Evolutionary conservation across 495 filamentous ascomycete genomes (phyloP).

Genomic region (Emericellopsis terricola): DNA sequence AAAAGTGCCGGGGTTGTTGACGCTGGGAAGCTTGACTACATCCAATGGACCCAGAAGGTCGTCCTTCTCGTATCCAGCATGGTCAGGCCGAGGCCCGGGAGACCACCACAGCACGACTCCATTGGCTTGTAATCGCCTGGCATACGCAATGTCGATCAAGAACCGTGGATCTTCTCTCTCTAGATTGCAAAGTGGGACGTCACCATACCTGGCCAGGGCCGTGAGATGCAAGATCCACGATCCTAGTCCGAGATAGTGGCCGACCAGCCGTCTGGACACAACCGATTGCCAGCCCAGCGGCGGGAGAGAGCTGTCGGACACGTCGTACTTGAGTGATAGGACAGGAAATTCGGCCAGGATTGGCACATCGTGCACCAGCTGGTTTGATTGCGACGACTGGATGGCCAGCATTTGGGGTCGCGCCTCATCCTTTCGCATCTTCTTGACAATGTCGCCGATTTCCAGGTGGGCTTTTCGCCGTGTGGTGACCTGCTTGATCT

Average conservation of each 20-base stretch:
- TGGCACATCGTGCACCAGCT: slow-evolving; percentile 71
- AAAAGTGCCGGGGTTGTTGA: slow-evolving; percentile 86
- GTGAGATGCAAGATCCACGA: slow-evolving; percentile 82
- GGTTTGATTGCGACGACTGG: slow-evolving; percentile 70
- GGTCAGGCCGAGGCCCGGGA: slow-evolving; percentile 64
- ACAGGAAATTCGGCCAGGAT: slow-evolving; percentile 71
- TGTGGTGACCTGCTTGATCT: slow-evolving; percentile 70
- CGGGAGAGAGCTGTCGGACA: slow-evolving; percentile 70
- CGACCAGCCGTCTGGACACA: slow-evolving; percentile 67
- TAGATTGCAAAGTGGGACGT: slow-evolving; percentile 87
- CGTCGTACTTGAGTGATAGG: slow-evolving; percentile 61
- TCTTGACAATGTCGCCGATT: slow-evolving; percentile 68
- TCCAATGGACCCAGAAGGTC: slow-evolving; percentile 73
- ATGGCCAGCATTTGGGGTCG: slow-evolving; percentile 68
- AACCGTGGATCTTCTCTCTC: slow-evolving; percentile 87
- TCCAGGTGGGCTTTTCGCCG: slow-evolving; percentile 76
- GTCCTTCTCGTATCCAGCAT: slow-evolving; percentile 91
- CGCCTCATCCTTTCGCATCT: slow-evolving; percentile 65
- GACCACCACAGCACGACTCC: slow-evolving; percentile 99
- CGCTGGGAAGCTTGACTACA: slow-evolving; percentile 79
- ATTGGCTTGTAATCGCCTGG: slow-evolving; percentile 72
- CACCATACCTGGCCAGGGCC: slow-evolving; percentile 75
- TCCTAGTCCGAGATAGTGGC: slow-evolving; percentile 76
- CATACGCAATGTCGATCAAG: slow-evolving; percentile 91
- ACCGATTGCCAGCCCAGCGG: slow-evolving; percentile 89